Evolutionary conservation across 2,329 filamentous ascomycete genomes (phyloP).

Genomic region (Cladorrhinum sp.): DNA sequence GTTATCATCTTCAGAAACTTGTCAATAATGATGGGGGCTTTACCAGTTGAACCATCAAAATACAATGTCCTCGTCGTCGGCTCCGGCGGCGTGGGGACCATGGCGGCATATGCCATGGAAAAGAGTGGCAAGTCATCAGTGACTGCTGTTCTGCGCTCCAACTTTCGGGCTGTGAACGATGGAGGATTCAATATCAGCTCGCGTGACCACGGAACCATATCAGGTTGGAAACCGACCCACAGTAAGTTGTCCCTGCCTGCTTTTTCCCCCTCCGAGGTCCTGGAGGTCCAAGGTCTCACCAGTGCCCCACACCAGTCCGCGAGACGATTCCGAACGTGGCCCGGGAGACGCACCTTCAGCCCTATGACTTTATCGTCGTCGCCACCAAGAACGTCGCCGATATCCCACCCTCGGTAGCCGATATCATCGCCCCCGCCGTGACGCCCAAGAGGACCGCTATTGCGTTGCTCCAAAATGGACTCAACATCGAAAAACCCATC

Average conservation of each 20-base stretch:
- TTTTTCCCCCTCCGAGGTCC: neutral
- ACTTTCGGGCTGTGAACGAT: constrained; percentile 45
- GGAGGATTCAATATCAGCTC: constrained; percentile 54
- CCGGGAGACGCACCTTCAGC: constrained; percentile 29
- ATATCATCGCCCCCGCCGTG: constrained; percentile 51
- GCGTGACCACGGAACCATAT: constrained; percentile 50
- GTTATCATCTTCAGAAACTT: neutral
- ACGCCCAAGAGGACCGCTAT: constrained; percentile 50
- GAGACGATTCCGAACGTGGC: constrained; percentile 46
- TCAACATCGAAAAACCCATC: constrained; percentile 60
- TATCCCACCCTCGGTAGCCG: constrained; percentile 44
- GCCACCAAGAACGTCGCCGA: constrained; percentile 60
- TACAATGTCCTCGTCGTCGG: constrained; percentile 51
- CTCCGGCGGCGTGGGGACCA: constrained; percentile 53
- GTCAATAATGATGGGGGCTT: constrained; percentile 10
- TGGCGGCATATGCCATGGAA: constrained; percentile 54
- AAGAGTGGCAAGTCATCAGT: constrained; percentile 48
- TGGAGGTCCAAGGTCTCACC: neutral
- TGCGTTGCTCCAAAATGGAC: constrained; percentile 58
- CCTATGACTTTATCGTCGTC: constrained; percentile 55
- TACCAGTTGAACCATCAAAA: constrained; percentile 7
- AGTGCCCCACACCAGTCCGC: constrained; percentile 36
- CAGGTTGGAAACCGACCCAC: constrained; percentile 45
- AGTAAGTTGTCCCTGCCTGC: constrained; percentile 30
- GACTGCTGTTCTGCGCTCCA: constrained; percentile 55